A percentile compares a stretch with the other conserved stretches of the same genome.
These are phyloP conservation scores for Mortierella sp. DNA, from an alignment of 371 early-diverging fungal species.

Conservation along the genomic window DNA sequence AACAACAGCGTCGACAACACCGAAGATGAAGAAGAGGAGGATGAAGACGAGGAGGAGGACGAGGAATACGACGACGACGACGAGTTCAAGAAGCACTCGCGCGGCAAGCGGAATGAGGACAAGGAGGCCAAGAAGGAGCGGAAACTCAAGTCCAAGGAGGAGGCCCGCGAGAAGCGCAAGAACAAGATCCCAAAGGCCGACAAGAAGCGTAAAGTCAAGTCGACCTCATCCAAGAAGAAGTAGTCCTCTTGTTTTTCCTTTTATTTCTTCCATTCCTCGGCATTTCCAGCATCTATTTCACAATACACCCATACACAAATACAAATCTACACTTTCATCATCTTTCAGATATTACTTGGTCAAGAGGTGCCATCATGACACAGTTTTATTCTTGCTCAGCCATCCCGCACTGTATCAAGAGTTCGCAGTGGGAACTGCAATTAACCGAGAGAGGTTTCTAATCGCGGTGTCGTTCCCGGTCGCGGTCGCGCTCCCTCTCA, in stretches of 20 bases:
- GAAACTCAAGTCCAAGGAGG: slow-evolving; percentile 90
- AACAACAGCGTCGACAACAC: slow-evolving; percentile 59
- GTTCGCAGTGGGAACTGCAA: too few relatives aligned
- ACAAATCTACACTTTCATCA: too few relatives aligned
- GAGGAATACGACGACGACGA: slow-evolving; percentile 63
- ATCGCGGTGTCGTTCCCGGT: slow-evolving; percentile 45
- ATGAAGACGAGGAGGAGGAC: slow-evolving; percentile 60
- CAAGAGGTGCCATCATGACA: too few relatives aligned
- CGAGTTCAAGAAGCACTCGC: slow-evolving; percentile 57
- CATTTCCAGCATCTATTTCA: not conserved
- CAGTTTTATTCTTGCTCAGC: too few relatives aligned
- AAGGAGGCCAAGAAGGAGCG: slow-evolving; percentile 90
- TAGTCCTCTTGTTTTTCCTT: slow-evolving; percentile 6
- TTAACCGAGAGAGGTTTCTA: not conserved
- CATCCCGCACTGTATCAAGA: too few relatives aligned
- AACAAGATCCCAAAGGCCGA: slow-evolving; percentile 95
- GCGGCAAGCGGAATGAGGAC: slow-evolving; percentile 86
- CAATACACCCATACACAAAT: too few relatives aligned
- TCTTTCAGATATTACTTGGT: too few relatives aligned
- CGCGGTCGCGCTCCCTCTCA: slow-evolving; percentile 47
- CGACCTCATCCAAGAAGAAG: slow-evolving; percentile 70
- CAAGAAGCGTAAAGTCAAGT: slow-evolving; percentile 91
- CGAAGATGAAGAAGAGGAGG: slow-evolving; percentile 58
- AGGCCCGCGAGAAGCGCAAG: slow-evolving; percentile 91
- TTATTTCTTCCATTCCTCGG: not conserved